These are phyloP conservation scores for Cyberlindnera euphorbiiphila DNA, from an alignment of 805 yeast genomes.

Conservation along the genomic window DNA sequence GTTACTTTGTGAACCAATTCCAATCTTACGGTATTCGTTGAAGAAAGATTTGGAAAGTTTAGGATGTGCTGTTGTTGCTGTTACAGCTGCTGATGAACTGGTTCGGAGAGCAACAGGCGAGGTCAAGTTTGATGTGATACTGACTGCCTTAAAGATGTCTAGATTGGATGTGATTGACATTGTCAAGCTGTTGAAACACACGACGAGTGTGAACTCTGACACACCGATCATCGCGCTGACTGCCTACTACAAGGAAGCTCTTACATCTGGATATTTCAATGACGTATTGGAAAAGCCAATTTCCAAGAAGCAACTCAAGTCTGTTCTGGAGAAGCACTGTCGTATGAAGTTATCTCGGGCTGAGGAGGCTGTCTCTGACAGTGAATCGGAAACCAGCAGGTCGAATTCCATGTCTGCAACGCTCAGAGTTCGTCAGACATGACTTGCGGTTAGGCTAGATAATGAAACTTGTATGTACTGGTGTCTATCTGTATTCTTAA, in stretches of 20 bases:
- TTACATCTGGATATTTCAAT: conserved; percentile 44
- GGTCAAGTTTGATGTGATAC: conserved; percentile 77
- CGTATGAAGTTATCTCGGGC: conserved; percentile 21
- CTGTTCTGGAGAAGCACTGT: conserved; percentile 25
- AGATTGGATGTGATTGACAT: conserved; percentile 73
- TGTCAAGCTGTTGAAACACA: conserved; percentile 67
- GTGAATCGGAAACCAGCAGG: conserved; percentile 20
- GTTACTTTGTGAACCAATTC: conserved; percentile 81
- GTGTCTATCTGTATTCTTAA: background rate
- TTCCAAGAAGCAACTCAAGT: conserved; percentile 17
- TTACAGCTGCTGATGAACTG: conserved; percentile 77
- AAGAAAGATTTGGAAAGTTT: conserved; percentile 57
- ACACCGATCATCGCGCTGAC: conserved; percentile 80
- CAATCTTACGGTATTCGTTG: conserved; percentile 69
- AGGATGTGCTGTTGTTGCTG: conserved; percentile 79
- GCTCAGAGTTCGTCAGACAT: too few species aligned
- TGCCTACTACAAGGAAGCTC: conserved; percentile 67
- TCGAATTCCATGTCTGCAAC: background rate
- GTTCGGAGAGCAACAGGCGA: conserved; percentile 78
- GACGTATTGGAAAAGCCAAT: conserved; percentile 74
- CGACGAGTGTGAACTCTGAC: conserved; percentile 69
- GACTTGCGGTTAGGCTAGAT: too few species aligned
- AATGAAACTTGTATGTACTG: too few species aligned
- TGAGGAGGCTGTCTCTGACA: conserved; percentile 30
- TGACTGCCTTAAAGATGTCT: conserved; percentile 68